phyloP scores from a whole-genome alignment of 768 basidiomycete species.

The Boletus speciosus region DNA sequence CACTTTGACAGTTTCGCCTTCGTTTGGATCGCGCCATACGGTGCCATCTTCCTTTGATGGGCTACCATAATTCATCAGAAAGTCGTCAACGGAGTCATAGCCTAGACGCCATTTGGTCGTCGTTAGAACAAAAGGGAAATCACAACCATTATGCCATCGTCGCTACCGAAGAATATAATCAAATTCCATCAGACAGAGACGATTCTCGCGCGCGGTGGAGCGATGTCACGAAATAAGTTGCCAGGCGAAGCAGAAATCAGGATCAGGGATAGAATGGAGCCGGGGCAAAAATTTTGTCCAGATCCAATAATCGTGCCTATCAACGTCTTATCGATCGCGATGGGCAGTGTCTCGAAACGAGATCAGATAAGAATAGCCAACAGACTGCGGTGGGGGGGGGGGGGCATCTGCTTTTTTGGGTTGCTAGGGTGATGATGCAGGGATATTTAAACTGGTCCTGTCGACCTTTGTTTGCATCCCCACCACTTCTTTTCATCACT shows the following conservation, averaged over 20 bases:
- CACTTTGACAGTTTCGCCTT: slow-evolving; percentile 11
- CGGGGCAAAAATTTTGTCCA: neutral
- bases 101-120: neutral
- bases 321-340: slow-evolving; percentile 17
- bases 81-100: neutral
- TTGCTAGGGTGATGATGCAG: slow-evolving; percentile 11
- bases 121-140: neutral
- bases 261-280: neutral
- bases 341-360: slow-evolving; percentile 10
- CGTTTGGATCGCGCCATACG: neutral
- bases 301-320: slow-evolving; percentile 14
- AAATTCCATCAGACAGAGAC: neutral
- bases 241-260: neutral
- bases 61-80: neutral
- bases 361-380: slow-evolving; percentile 12
- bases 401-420: slow-evolving; percentile 9
- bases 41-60: neutral
- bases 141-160: neutral
- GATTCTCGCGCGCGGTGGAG: neutral
- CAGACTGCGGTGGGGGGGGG: neutral
- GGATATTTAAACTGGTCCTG: slow-evolving; percentile 18
- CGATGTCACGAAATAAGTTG: neutral
- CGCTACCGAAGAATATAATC: neutral
- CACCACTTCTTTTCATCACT: neutral
- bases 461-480: neutral